Evolutionary conservation across 148 eudicot genomes (phyloP).

Genomic region (Amaranthus hypochondriacus): DNA sequence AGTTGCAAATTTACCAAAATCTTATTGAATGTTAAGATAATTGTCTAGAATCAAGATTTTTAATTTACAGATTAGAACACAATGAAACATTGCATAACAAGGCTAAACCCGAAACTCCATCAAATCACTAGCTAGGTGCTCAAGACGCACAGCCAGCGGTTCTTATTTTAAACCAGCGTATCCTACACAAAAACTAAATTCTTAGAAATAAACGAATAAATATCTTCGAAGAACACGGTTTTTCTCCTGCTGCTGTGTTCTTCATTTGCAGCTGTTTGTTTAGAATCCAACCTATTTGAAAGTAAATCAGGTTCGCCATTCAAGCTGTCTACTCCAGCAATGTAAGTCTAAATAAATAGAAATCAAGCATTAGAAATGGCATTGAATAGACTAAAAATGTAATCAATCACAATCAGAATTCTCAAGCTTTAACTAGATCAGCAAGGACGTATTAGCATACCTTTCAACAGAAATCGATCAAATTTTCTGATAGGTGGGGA

Average conservation of each 20-base stretch:
- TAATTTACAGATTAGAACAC: too few species aligned
- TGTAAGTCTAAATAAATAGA: neutral
- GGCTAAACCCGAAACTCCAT: too few species aligned
- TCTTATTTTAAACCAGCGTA: too few species aligned
- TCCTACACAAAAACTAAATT: neutral
- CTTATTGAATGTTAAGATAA: too few species aligned
- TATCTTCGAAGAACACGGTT: neutral
- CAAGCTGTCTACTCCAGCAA: neutral
- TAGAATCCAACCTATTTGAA: neutral
- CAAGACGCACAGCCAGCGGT: too few species aligned
- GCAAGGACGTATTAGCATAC: slow-evolving; percentile 7
- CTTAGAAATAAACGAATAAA: neutral
- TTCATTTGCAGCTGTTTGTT: neutral
- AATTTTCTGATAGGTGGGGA: slow-evolving; percentile 54
- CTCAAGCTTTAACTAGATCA: neutral
- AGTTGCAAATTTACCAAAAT: too few species aligned
- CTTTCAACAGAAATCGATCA: slow-evolving; percentile 10
- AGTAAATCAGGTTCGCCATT: neutral
- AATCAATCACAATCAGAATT: neutral
- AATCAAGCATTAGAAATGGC: neutral
- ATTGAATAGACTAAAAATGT: neutral
- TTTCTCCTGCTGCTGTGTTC: neutral
- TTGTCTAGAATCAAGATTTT: too few species aligned
- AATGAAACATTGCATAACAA: too few species aligned
- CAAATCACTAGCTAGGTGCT: too few species aligned